A percentile compares a stretch with the other conserved stretches of the same genome.
These are phyloP conservation scores for Colletotrichum destructivum DNA, from an alignment of 2,329 filamentous ascomycete genomes.

Conservation along the genomic window DNA sequence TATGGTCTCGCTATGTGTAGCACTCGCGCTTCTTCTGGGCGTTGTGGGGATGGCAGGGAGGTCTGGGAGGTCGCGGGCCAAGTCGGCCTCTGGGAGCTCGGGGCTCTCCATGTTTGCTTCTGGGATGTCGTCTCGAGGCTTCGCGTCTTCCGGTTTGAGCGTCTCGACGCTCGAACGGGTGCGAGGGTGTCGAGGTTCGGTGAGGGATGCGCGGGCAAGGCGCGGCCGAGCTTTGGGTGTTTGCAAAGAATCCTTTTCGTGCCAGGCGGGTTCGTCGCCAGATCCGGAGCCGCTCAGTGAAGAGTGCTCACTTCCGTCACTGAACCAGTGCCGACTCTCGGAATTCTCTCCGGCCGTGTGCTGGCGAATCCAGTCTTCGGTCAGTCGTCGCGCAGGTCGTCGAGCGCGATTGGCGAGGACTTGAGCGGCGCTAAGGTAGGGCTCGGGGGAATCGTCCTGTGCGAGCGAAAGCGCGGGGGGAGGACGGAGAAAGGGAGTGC, in stretches of 20 bases:
- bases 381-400: conserved; percentile 74
- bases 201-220: conserved; percentile 45
- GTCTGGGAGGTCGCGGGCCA: conserved; percentile 32
- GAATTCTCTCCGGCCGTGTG: conserved; percentile 78
- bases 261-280: conserved; percentile 63
- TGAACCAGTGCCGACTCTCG: conserved; percentile 57
- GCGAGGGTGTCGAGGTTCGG: conserved; percentile 56
- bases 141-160: conserved; percentile 56
- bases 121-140: conserved; percentile 3
- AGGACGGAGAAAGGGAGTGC: conserved; percentile 74
- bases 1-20: conserved; percentile 47
- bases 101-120: conserved; percentile 39
- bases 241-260: conserved; percentile 63
- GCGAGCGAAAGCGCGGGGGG: conserved; percentile 61
- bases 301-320: conserved; percentile 75
- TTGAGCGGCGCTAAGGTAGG: conserved; percentile 65
- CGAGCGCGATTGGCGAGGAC: conserved; percentile 76
- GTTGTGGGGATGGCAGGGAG: conserved; percentile 45
- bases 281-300: conserved; percentile 78
- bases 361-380: conserved; percentile 89
- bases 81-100: conserved; percentile 33
- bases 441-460: conserved; percentile 53
- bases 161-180: conserved; percentile 71
- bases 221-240: conserved; percentile 62
- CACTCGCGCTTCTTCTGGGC: conserved; percentile 50